phyloP scores from a whole-genome alignment of 208 protist species.

The Leishmania guyanensis region DNA sequence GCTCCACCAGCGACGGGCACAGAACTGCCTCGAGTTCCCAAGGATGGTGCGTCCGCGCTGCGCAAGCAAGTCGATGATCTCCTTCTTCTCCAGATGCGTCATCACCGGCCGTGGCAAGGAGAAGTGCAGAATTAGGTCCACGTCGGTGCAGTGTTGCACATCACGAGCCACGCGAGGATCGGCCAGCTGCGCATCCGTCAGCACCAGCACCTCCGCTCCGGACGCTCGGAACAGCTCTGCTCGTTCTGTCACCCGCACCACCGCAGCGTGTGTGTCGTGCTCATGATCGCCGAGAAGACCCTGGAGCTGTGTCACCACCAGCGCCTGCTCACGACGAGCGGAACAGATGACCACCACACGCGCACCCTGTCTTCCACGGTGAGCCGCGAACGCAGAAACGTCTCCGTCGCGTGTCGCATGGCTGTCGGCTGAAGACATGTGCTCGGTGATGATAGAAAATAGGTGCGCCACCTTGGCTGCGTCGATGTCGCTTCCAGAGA shows the following conservation, averaged over 20 bases:
- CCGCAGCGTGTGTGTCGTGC: conserved; percentile 17
- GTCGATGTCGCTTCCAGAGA: conserved; percentile 45
- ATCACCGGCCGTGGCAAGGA: conserved; percentile 51
- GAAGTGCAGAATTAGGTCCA: conserved; percentile 58
- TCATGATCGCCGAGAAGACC: conserved; percentile 27
- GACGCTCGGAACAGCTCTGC: conserved; percentile 35
- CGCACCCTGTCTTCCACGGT: conserved; percentile 8
- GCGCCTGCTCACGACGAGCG: conserved; percentile 62
- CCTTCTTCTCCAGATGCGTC: conserved; percentile 41
- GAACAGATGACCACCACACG: conserved; percentile 54
- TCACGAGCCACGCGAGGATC: conserved; percentile 32
- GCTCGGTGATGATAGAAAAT: conserved; percentile 29
- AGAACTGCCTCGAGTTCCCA: conserved; percentile 20
- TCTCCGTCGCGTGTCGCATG: background rate
- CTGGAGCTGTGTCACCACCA: conserved; percentile 37
- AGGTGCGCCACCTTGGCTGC: conserved; percentile 34
- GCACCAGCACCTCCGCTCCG: conserved; percentile 52
- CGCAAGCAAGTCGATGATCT: conserved; percentile 48
- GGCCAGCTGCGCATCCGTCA: conserved; percentile 57
- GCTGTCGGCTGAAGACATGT: conserved; percentile 5
- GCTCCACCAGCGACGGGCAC: conserved; percentile 26
- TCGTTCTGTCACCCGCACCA: conserved; percentile 39
- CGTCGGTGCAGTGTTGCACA: conserved; percentile 23
- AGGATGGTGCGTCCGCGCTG: conserved; percentile 42
- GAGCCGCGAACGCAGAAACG: background rate